Evolutionary conservation across 2,329 filamentous ascomycete genomes (phyloP).

Genomic region (Nakataea oryzae): DNA sequence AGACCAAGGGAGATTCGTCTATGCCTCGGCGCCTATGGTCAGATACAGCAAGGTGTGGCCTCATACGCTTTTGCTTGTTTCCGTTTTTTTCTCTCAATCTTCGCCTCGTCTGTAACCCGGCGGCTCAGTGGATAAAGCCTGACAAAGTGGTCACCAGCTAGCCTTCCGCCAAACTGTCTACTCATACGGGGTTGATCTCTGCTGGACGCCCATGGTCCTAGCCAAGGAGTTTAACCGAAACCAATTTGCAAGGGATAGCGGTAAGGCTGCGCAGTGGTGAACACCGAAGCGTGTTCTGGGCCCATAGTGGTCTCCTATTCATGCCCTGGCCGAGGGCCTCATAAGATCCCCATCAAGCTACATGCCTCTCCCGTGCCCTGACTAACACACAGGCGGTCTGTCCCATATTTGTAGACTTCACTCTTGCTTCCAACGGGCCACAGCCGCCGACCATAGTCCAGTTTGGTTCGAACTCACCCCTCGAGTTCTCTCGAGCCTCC

Average conservation of each 20-base stretch:
- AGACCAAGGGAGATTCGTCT: conserved; percentile 40
- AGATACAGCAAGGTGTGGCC: conserved; percentile 45
- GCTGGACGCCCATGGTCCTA: conserved; percentile 64
- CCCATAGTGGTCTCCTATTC: background rate
- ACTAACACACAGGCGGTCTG: background rate
- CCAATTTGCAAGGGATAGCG: conserved; percentile 47
- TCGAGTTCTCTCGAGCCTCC: conserved; percentile 53
- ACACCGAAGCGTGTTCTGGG: background rate
- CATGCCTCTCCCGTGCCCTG: too few species aligned
- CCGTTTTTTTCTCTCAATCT: background rate
- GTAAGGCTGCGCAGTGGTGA: conserved; percentile 18
- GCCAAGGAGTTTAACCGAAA: conserved; percentile 60
- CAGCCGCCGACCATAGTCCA: conserved; percentile 56
- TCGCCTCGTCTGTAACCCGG: background rate
- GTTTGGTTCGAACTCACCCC: conserved; percentile 52
- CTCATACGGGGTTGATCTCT: conserved; percentile 53
- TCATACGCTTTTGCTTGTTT: background rate
- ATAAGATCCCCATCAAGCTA: background rate
- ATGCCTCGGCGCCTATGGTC: conserved; percentile 58
- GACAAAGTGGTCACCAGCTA: conserved; percentile 30
- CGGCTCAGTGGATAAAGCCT: conserved; percentile 4
- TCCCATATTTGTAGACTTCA: conserved; percentile 40
- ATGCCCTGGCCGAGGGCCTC: conserved; percentile 4
- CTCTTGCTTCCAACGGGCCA: conserved; percentile 38
- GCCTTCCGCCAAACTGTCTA: conserved; percentile 60